Evolutionary conservation across 2,329 filamentous ascomycete species (phyloP).

Genomic region (Annulohypoxylon truncatum): DNA sequence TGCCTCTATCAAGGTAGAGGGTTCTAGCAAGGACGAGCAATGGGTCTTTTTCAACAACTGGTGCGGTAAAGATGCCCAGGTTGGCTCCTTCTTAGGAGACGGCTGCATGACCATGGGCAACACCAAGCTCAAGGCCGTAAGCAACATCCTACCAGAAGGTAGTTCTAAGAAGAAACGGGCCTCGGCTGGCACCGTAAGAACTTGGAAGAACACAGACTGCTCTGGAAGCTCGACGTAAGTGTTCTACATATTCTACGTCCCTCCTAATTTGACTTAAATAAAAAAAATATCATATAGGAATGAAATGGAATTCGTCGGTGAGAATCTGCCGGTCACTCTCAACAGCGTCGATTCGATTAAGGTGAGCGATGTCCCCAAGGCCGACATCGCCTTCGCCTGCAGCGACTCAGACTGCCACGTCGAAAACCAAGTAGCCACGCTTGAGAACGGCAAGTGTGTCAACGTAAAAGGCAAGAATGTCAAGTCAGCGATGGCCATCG

Average conservation of each 20-base stretch:
- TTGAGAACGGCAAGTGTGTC: conserved; percentile 21
- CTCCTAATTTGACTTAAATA: not conserved
- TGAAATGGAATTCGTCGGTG: conserved; percentile 2
- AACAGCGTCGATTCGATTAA: conserved; percentile 24
- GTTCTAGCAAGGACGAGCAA: conserved; percentile 1
- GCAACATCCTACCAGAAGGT: conserved; percentile 20
- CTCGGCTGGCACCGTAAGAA: conserved; percentile 8
- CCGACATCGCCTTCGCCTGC: conserved; percentile 23
- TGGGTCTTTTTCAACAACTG: conserved; percentile 34
- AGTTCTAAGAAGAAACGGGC: conserved; percentile 1
- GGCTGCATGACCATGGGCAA: conserved; percentile 23
- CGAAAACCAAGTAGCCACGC: conserved; percentile 27
- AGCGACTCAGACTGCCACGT: conserved; percentile 27
- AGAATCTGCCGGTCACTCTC: conserved; percentile 19
- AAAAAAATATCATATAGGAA: conserved; percentile 1
- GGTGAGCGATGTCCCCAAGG: conserved; percentile 17
- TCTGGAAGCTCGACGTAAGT: conserved; percentile 23
- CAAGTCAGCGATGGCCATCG: conserved; percentile 26
- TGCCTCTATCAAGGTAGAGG: conserved; percentile 29
- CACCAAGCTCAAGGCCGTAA: conserved; percentile 19
- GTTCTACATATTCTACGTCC: not conserved
- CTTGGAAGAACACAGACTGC: conserved; percentile 24
- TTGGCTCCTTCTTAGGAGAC: conserved; percentile 21
- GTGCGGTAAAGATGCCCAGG: conserved; percentile 20
- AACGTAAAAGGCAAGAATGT: conserved; percentile 26